phyloP scores from a whole-genome alignment of 176 grass and related monocot species.

The Cenchrus purpureus region DNA sequence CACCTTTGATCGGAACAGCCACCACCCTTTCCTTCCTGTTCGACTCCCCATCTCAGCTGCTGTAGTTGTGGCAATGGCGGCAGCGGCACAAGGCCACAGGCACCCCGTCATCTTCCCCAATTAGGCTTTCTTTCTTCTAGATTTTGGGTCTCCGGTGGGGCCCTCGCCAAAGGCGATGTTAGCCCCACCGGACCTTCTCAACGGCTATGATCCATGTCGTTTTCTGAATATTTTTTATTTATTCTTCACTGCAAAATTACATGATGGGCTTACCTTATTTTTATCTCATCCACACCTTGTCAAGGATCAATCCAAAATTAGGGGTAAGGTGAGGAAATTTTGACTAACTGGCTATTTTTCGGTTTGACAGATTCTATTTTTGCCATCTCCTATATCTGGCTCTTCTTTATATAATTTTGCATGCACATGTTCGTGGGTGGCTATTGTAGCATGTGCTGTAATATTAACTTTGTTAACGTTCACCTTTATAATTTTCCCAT shows the following conservation, averaged over 20 bases:
- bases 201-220: background rate
- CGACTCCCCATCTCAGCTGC: background rate
- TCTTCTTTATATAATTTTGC: background rate
- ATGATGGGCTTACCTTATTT: background rate
- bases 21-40: background rate
- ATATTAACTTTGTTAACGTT: background rate
- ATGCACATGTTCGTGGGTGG: background rate
- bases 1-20: conserved; percentile 16
- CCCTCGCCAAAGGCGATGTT: background rate
- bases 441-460: background rate
- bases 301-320: background rate
- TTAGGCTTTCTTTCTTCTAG: background rate
- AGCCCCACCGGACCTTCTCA: background rate
- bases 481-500: background rate
- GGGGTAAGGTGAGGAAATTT: background rate
- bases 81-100: background rate
- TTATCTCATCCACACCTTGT: background rate
- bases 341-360: background rate
- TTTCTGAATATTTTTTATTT: background rate
- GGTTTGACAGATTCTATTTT: background rate
- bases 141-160: background rate
- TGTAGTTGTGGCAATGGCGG: background rate
- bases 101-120: background rate
- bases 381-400: background rate
- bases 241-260: background rate